Percentiles rank a stretch among this genome's conserved stretches.
Evolutionary conservation across 2,329 filamentous ascomycete genomes (phyloP).

Genomic region (Colletotrichum higginsianum): DNA sequence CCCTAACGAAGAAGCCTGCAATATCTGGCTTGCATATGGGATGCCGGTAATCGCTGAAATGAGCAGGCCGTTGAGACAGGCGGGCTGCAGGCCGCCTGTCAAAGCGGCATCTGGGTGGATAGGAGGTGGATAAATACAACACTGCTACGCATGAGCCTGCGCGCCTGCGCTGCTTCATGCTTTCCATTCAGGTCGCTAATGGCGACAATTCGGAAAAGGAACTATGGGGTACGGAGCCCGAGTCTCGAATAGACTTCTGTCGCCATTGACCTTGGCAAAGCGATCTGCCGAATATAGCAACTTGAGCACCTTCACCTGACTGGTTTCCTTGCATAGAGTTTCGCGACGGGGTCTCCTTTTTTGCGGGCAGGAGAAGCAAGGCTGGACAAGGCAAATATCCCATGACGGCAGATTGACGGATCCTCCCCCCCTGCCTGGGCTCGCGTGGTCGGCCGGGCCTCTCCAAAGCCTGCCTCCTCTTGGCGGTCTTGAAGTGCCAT

Average conservation of each 20-base stretch:
- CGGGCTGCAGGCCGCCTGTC: conserved; percentile 18
- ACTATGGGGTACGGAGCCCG: neutral
- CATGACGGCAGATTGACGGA: conserved; percentile 34
- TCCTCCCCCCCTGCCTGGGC: conserved; percentile 10
- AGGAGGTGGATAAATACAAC: neutral
- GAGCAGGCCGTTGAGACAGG: conserved; percentile 36
- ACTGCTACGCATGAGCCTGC: too few relatives aligned
- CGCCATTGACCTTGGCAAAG: conserved; percentile 18
- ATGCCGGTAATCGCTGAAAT: conserved; percentile 25
- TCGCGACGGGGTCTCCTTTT: neutral
- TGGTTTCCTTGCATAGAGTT: conserved; percentile 9
- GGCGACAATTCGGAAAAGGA: neutral
- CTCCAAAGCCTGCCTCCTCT: conserved; percentile 6
- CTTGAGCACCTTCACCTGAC: neutral
- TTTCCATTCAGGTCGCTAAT: neutral
- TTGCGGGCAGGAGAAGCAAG: conserved; percentile 7
- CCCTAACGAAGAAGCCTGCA: conserved; percentile 20
- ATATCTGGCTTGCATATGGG: conserved; percentile 28
- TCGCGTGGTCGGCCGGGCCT: conserved; percentile 24
- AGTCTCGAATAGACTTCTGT: conserved; percentile 18
- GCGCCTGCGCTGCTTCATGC: too few relatives aligned
- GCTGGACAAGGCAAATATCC: conserved; percentile 17
- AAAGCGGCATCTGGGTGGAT: conserved; percentile 27
- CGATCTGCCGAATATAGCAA: conserved; percentile 30
- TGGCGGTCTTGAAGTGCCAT: conserved; percentile 17